Conservation (phyloP, 2,329 filamentous ascomycete genomes). For the Diplocarpon mali region DNA sequence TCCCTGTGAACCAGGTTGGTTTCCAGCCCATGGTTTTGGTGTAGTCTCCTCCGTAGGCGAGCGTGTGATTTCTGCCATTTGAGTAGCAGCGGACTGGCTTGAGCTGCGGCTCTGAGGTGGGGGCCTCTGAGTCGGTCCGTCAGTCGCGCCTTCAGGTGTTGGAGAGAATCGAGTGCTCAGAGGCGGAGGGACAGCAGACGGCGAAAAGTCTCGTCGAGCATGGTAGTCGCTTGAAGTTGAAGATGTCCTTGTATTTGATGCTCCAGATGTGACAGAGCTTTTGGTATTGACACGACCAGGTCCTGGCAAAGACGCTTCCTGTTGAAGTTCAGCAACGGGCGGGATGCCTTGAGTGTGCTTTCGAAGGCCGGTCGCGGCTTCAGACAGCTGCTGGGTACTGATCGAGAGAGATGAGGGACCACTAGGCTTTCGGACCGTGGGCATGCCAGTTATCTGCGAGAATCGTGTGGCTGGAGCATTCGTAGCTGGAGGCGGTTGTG, state of each 20-base stretch:
- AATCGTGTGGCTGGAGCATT: slow-evolving; percentile 22
- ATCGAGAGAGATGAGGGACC: slow-evolving; percentile 20
- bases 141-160: slow-evolving; percentile 25
- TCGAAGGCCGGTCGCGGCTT: slow-evolving; percentile 12
- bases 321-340: slow-evolving; percentile 13
- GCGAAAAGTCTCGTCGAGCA: slow-evolving; percentile 38
- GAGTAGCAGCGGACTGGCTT: slow-evolving; percentile 33
- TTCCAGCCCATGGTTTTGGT: slow-evolving; percentile 27
- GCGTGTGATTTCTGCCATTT: slow-evolving; percentile 12
- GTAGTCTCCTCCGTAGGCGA: slow-evolving; percentile 10
- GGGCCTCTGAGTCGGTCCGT: slow-evolving; percentile 32
- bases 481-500: slow-evolving; percentile 13
- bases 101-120: slow-evolving; percentile 54
- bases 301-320: slow-evolving; percentile 7
- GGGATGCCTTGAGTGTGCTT: slow-evolving; percentile 14
- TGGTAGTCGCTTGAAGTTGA: slow-evolving; percentile 26
- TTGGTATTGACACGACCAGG: slow-evolving; percentile 11
- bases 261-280: slow-evolving; percentile 12
- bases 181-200: slow-evolving; percentile 39
- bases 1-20: slow-evolving; percentile 30
- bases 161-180: slow-evolving; percentile 33
- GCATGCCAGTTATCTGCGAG: slow-evolving; percentile 21
- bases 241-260: slow-evolving; percentile 19
- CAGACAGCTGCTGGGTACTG: slow-evolving; percentile 16
- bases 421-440: slow-evolving; percentile 15